Conservation (phyloP, 805 yeast genomes). For the Komagataella populi region DNA sequence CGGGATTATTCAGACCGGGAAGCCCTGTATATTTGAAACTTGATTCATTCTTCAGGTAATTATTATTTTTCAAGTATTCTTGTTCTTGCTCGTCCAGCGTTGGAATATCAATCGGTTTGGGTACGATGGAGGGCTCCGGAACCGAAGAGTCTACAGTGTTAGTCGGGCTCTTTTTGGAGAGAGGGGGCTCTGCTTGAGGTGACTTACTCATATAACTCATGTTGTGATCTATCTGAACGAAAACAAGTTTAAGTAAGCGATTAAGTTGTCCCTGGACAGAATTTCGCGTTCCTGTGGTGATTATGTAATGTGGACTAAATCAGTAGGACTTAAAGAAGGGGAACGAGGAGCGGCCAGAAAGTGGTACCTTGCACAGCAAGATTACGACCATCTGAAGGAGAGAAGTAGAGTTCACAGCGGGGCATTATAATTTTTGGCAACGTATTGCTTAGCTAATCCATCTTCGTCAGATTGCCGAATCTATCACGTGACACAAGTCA, state of each 20-base stretch:
- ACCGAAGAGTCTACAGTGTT: background rate
- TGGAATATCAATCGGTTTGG: conserved; percentile 17
- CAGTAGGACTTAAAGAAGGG: background rate
- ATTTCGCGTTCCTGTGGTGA: background rate
- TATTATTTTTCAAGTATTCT: conserved; percentile 15
- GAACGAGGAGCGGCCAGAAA: background rate
- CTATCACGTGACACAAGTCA: no score
- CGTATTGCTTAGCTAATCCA: no score
- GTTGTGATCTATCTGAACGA: background rate
- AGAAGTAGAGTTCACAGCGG: no score
- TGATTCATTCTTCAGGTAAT: conserved; percentile 16
- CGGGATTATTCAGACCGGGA: conserved; percentile 27
- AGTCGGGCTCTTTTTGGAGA: background rate
- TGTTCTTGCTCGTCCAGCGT: conserved; percentile 19
- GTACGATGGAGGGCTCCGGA: background rate
- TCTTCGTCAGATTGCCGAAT: no score
- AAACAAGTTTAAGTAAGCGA: background rate
- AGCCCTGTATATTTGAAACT: conserved; percentile 15
- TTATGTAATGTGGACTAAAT: background rate
- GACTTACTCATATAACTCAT: background rate
- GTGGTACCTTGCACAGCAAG: no score
- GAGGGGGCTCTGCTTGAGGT: background rate
- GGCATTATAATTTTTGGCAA: no score
- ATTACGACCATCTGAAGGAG: no score
- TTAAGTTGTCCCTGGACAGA: background rate